Percentiles rank a stretch among this genome's conserved stretches.
phyloP scores from a whole-genome alignment of 2,329 filamentous ascomycete genomes.

The Cercospora berteroae region DNA sequence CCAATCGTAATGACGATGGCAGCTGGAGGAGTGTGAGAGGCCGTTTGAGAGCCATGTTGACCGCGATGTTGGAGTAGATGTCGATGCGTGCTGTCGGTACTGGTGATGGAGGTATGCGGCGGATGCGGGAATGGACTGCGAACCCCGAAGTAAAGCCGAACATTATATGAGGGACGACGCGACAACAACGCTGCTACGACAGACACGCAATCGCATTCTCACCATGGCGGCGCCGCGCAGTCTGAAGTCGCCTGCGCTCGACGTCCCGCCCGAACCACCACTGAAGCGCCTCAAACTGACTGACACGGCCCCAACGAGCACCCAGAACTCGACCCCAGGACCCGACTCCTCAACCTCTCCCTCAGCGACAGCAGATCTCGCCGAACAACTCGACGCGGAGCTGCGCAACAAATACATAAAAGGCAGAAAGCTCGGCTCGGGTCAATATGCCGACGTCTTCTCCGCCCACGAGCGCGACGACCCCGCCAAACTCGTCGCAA shows the following conservation, averaged over 20 bases:
- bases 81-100: background rate
- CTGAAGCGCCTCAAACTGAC: constrained; percentile 34
- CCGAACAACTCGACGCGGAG: constrained; percentile 50
- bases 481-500: constrained; percentile 74
- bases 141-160: background rate
- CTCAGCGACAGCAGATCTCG: constrained; percentile 39
- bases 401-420: constrained; percentile 84
- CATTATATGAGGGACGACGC: background rate
- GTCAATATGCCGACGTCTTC: constrained; percentile 96
- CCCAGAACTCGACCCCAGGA: constrained; percentile 16
- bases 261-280: constrained; percentile 36
- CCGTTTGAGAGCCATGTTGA: constrained; percentile 33
- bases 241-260: constrained; percentile 34
- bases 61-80: background rate
- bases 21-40: constrained; percentile 28
- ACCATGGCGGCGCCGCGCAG: constrained; percentile 10
- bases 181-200: background rate
- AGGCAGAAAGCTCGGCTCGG: constrained; percentile 88
- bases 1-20: constrained; percentile 25
- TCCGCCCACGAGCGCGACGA: constrained; percentile 75
- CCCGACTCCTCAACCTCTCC: constrained; percentile 17
- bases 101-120: constrained; percentile 16
- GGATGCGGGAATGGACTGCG: background rate
- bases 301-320: constrained; percentile 12
- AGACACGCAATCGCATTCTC: background rate